A percentile compares a stretch with the other conserved stretches of the same genome.
Evolutionary conservation across 2,329 filamentous ascomycete genomes (phyloP).

Genomic region (Epichloe sibirici): DNA sequence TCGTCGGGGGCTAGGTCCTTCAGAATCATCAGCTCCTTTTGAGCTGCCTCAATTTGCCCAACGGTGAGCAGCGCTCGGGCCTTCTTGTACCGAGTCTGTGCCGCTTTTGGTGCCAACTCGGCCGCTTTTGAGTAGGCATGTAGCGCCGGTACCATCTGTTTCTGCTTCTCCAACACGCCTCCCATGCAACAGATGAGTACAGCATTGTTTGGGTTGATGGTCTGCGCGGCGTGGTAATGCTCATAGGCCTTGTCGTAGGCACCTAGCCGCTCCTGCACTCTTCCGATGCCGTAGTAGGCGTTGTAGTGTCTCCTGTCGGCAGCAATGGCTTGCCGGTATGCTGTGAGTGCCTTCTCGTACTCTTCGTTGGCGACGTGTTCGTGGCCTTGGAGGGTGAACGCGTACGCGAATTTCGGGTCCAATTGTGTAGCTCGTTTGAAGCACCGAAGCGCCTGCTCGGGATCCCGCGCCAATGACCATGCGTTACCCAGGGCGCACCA

Average conservation of each 20-base stretch:
- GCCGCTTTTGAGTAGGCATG: slow-evolving; percentile 73
- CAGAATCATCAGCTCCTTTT: slow-evolving; percentile 73
- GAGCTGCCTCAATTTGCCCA: slow-evolving; percentile 55
- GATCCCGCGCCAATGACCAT: slow-evolving; percentile 82
- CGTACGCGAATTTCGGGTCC: slow-evolving; percentile 83
- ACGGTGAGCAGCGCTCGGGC: slow-evolving; percentile 75
- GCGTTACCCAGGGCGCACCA: slow-evolving; percentile 96
- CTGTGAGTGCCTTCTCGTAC: slow-evolving; percentile 82
- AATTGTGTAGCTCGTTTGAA: slow-evolving; percentile 92
- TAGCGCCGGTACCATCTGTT: slow-evolving; percentile 67
- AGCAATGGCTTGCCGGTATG: slow-evolving; percentile 75
- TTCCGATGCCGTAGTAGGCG: slow-evolving; percentile 85
- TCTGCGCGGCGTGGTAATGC: slow-evolving; percentile 78
- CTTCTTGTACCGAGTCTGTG: slow-evolving; percentile 85
- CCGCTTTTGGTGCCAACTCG: slow-evolving; percentile 66
- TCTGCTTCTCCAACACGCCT: slow-evolving; percentile 77
- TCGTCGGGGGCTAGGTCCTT: slow-evolving; percentile 90
- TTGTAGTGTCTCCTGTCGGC: slow-evolving; percentile 90
- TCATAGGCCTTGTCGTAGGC: slow-evolving; percentile 83
- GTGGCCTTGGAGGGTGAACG: slow-evolving; percentile 89
- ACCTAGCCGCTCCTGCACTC: slow-evolving; percentile 80
- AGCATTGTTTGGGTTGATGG: slow-evolving; percentile 88
- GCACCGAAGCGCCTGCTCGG: slow-evolving; percentile 86
- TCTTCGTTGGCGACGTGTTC: slow-evolving; percentile 95
- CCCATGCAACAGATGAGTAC: slow-evolving; percentile 90